phyloP scores from a whole-genome alignment of 148 eudicot species.

The Beta vulgaris region DNA sequence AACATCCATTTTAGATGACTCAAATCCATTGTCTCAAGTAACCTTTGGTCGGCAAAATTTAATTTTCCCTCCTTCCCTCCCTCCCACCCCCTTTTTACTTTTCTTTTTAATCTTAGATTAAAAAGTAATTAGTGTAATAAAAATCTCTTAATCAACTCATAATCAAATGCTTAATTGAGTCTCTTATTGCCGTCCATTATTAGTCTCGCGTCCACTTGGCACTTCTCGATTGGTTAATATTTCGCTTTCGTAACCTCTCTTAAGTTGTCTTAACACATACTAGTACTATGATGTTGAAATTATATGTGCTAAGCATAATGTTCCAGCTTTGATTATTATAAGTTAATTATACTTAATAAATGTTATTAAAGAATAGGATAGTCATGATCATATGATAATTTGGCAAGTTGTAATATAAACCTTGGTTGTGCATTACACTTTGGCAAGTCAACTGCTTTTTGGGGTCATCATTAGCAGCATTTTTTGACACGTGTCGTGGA shows the following conservation, averaged over 20 bases:
- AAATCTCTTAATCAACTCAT: slow-evolving; percentile 3
- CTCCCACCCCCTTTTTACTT: neutral
- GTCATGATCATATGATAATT: slow-evolving; percentile 19
- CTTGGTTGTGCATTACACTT: slow-evolving; percentile 3
- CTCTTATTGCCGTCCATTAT: slow-evolving; percentile 35
- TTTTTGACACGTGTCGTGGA: slow-evolving; percentile 15
- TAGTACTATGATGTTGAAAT: slow-evolving; percentile 13
- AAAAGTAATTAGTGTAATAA: neutral
- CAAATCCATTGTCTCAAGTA: slow-evolving; percentile 50
- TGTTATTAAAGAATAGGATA: neutral
- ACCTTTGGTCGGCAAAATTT: slow-evolving; percentile 64
- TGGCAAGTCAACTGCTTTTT: slow-evolving; percentile 26
- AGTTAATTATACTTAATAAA: neutral
- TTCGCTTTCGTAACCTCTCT: neutral
- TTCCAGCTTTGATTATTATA: neutral
- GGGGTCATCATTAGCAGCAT: no score
- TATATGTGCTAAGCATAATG: slow-evolving; percentile 17
- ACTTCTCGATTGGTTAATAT: neutral
- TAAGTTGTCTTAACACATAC: neutral
- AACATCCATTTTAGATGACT: slow-evolving; percentile 35
- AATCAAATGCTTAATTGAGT: slow-evolving; percentile 18
- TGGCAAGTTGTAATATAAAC: neutral
- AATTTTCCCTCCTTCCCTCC: slow-evolving; percentile 12
- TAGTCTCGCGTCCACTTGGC: slow-evolving; percentile 41
- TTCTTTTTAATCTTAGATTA: neutral